Evolutionary conservation across 2,329 filamentous ascomycete genomes (phyloP).

Genomic region (Parastagonospora nodorum): DNA sequence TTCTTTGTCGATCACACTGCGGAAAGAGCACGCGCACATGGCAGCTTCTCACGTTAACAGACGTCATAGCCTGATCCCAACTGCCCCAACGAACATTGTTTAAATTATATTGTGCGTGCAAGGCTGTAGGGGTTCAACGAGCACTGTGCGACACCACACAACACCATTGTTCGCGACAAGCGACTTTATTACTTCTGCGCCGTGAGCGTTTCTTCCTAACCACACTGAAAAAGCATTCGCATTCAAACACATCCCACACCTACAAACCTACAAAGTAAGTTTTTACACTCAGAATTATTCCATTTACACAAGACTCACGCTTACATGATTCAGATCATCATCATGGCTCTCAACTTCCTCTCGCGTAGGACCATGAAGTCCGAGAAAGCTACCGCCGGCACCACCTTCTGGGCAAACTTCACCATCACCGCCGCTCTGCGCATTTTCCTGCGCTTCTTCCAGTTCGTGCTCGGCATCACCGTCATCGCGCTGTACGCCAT

Average conservation of each 20-base stretch:
- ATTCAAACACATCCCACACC: not conserved
- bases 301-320: slow-evolving; percentile 5
- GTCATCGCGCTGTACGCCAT: slow-evolving; percentile 72
- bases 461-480: slow-evolving; percentile 76
- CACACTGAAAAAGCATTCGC: not conserved
- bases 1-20: slow-evolving; percentile 33
- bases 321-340: slow-evolving; percentile 15
- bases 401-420: slow-evolving; percentile 26
- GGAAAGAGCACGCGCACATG: slow-evolving; percentile 24
- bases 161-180: not conserved
- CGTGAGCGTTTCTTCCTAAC: not conserved
- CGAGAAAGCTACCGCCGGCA: slow-evolving; percentile 34
- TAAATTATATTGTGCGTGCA: not conserved
- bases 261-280: slow-evolving; percentile 1
- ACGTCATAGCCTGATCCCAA: slow-evolving; percentile 22
- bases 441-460: slow-evolving; percentile 70
- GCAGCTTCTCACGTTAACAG: slow-evolving; percentile 6
- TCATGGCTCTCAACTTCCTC: slow-evolving; percentile 39
- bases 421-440: slow-evolving; percentile 49
- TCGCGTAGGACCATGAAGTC: slow-evolving; percentile 33
- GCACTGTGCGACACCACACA: not conserved
- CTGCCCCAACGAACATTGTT: slow-evolving; percentile 3
- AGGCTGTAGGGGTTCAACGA: not conserved
- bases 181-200: not conserved
- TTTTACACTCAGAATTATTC: not conserved